phyloP scores from a whole-genome alignment of 345 rosid genomes.

The Brassica nigra region DNA sequence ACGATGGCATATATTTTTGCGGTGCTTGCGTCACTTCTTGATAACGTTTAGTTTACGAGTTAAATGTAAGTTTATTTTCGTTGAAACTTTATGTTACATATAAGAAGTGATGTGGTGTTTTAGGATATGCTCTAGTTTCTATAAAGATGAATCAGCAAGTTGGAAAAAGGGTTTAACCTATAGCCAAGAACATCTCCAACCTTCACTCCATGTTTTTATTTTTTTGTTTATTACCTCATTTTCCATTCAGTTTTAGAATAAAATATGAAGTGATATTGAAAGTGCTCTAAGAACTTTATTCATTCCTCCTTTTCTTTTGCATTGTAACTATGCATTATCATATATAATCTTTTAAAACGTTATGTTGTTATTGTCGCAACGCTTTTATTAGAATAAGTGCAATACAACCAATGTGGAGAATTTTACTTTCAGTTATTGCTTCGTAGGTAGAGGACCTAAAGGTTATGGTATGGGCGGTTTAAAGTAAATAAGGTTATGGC shows the following conservation, averaged over 20 bases:
- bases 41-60: not conserved
- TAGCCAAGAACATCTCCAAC: not conserved
- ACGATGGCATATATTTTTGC: not conserved
- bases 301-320: not conserved
- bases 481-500: not conserved
- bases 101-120: not conserved
- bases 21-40: not conserved
- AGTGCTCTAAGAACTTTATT: not conserved
- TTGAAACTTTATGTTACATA: not conserved
- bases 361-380: constrained; percentile 5
- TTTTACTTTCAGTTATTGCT: constrained; percentile 13
- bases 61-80: not conserved
- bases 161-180: not conserved
- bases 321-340: not conserved
- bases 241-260: no score
- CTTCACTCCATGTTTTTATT: no score
- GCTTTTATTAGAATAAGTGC: constrained; percentile 1
- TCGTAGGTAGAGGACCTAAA: not conserved
- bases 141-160: not conserved
- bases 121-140: not conserved
- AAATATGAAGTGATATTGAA: no score
- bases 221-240: no score
- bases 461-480: not conserved
- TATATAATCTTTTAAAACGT: not conserved
- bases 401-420: constrained; percentile 14